Conservation (phyloP, 2,329 filamentous ascomycete species). For the Huntiella moniliformis region DNA sequence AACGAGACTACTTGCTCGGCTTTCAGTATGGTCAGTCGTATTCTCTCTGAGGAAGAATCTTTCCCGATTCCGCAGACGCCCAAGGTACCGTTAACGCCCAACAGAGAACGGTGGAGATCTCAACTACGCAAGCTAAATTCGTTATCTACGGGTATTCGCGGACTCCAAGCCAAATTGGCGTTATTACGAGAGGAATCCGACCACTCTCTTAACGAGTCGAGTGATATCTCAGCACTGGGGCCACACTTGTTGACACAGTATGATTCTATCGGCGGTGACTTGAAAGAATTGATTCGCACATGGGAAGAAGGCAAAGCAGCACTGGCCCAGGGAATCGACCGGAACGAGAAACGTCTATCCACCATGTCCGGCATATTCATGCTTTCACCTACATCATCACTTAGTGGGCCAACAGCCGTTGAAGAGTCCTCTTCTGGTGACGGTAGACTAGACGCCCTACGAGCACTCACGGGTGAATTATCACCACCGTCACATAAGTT, state of each 20-base stretch:
- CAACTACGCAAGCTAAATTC: slow-evolving; percentile 79
- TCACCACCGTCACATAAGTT: slow-evolving; percentile 29
- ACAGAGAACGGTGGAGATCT: slow-evolving; percentile 66
- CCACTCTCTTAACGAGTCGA: slow-evolving; percentile 53
- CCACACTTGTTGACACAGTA: slow-evolving; percentile 72
- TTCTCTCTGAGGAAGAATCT: slow-evolving; percentile 61
- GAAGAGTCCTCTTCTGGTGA: slow-evolving; percentile 24
- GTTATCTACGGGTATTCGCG: slow-evolving; percentile 75
- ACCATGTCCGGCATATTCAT: slow-evolving; percentile 36
- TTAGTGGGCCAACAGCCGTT: slow-evolving; percentile 49
- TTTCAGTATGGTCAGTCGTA: slow-evolving; percentile 45
- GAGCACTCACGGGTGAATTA: slow-evolving; percentile 56
- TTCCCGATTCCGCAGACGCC: slow-evolving; percentile 38
- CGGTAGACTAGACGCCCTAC: slow-evolving; percentile 42
- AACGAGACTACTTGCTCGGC: slow-evolving; percentile 41
- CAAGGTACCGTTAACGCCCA: slow-evolving; percentile 44
- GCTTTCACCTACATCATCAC: slow-evolving; percentile 37
- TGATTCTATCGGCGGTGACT: slow-evolving; percentile 78
- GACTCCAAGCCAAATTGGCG: slow-evolving; percentile 86
- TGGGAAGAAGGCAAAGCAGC: slow-evolving; percentile 82
- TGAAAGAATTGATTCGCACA: slow-evolving; percentile 60
- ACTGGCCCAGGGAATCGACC: slow-evolving; percentile 62
- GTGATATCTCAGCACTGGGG: slow-evolving; percentile 56
- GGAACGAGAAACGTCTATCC: slow-evolving; percentile 52
- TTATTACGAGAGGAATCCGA: slow-evolving; percentile 80